Evolutionary conservation across 2,329 filamentous ascomycete species (phyloP).

Genomic region (Penicillium aurantiogriseum): DNA sequence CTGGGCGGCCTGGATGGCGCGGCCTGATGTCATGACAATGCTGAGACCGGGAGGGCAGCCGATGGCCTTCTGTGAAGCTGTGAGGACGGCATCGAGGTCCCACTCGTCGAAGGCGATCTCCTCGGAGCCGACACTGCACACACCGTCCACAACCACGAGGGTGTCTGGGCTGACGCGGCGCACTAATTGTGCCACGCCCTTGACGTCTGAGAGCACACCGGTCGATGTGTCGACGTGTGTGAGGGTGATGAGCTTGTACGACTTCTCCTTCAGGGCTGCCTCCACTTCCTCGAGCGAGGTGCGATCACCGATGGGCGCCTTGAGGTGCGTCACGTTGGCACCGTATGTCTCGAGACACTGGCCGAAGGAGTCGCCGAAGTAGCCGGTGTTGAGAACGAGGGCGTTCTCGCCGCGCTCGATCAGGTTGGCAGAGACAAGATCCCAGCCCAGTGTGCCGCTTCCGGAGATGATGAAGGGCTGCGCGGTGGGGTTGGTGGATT

Average conservation of each 20-base stretch:
- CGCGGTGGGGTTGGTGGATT: slow-evolving; percentile 74
- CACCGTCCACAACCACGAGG: slow-evolving; percentile 87
- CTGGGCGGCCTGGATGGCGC: slow-evolving; percentile 78
- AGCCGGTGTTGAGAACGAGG: slow-evolving; percentile 90
- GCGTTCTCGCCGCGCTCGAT: slow-evolving; percentile 86
- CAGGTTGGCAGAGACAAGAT: slow-evolving; percentile 90
- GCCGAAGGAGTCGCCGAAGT: slow-evolving; percentile 94
- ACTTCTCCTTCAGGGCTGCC: slow-evolving; percentile 80
- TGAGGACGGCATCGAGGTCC: slow-evolving; percentile 89
- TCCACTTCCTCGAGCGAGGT: slow-evolving; percentile 87
- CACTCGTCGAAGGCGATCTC: slow-evolving; percentile 95
- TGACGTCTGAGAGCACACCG: slow-evolving; percentile 88
- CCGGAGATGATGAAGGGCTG: slow-evolving; percentile 94
- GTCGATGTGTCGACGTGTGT: slow-evolving; percentile 98
- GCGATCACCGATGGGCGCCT: slow-evolving; percentile 81
- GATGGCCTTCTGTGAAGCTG: slow-evolving; percentile 94
- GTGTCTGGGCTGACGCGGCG: slow-evolving; percentile 87
- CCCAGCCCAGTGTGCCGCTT: slow-evolving; percentile 95
- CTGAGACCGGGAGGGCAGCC: slow-evolving; percentile 91
- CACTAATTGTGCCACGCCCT: slow-evolving; percentile 77
- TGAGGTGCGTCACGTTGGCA: slow-evolving; percentile 83
- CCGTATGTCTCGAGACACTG: slow-evolving; percentile 91
- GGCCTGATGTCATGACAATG: slow-evolving; percentile 89
- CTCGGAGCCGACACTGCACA: slow-evolving; percentile 94
- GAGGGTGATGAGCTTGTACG: slow-evolving; percentile 91